Conservation (phyloP, 1,284 basidiomycete genomes). For the Moesziomyces globuligerus region DNA sequence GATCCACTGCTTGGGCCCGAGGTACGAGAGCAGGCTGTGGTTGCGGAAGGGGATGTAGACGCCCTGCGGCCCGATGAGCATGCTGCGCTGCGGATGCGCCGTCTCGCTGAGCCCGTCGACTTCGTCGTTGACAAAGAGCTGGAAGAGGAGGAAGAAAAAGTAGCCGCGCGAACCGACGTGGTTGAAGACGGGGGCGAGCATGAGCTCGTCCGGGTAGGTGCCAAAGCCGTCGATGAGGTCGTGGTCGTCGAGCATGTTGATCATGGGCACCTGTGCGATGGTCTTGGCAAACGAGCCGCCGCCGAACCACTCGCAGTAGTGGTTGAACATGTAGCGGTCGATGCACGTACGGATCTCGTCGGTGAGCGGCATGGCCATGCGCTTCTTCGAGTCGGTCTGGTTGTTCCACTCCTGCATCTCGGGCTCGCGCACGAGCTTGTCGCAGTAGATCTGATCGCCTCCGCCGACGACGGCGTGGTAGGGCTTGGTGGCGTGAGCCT, state of each 20-base stretch:
- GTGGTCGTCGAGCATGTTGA: conserved; percentile 74
- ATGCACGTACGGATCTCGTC: conserved; percentile 80
- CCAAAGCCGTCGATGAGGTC: conserved; percentile 89
- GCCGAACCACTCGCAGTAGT: conserved; percentile 80
- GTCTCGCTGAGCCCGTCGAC: conserved; percentile 51
- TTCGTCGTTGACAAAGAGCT: conserved; percentile 62
- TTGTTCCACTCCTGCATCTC: conserved; percentile 80
- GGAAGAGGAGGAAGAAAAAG: conserved; percentile 66
- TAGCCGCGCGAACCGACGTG: conserved; percentile 56
- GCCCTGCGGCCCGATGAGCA: conserved; percentile 59
- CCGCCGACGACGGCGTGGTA: conserved; percentile 88
- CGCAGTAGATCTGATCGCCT: conserved; percentile 66
- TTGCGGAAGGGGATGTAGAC: conserved; percentile 62
- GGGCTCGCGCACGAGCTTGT: conserved; percentile 58
- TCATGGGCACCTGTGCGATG: conserved; percentile 84
- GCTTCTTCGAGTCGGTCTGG: conserved; percentile 75
- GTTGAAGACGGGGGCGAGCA: conserved; percentile 62
- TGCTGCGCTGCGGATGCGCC: conserved; percentile 44
- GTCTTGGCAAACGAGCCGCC: conserved; percentile 90
- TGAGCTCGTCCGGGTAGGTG: conserved; percentile 71
- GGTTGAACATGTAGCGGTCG: conserved; percentile 80
- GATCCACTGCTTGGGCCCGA: conserved; percentile 65
- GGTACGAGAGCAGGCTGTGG: conserved; percentile 59
- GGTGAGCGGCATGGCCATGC: conserved; percentile 75
- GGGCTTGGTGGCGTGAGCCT: conserved; percentile 80